A percentile compares a stretch with the other conserved stretches of the same genome.
phyloP scores from a whole-genome alignment of 163 green algal species.

The Scenedesmus sp. region DNA sequence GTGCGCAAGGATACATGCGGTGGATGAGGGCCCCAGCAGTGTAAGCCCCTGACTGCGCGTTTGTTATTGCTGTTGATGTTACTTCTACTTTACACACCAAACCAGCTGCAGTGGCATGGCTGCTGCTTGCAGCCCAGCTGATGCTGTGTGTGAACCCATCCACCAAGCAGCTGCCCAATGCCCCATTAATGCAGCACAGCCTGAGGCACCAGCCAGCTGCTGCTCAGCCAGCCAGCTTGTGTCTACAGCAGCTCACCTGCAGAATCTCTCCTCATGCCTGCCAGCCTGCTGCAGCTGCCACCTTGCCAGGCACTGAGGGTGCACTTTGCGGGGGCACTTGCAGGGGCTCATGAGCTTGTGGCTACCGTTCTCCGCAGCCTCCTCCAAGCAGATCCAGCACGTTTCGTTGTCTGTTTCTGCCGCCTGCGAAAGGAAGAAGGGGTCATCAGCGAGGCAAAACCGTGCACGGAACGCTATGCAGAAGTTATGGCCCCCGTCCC shows the following conservation, averaged over 20 bases:
- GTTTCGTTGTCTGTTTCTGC: conserved; percentile 58
- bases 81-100: no score
- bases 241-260: conserved; percentile 58
- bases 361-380: conserved; percentile 50
- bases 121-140: not conserved
- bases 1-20: no score
- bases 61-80: no score
- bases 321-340: conserved; percentile 72
- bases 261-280: conserved; percentile 71
- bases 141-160: no score
- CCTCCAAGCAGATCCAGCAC: conserved; percentile 83
- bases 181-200: not conserved
- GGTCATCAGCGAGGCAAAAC: not conserved
- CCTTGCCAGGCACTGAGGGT: conserved; percentile 70
- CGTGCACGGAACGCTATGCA: not conserved
- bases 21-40: no score
- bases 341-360: conserved; percentile 64
- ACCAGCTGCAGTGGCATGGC: no score
- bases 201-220: not conserved
- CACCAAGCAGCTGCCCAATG: not conserved
- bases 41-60: no score
- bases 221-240: no score
- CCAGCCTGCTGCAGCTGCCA: conserved; percentile 81
- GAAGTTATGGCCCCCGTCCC: not conserved
- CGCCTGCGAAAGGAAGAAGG: not conserved